Evolutionary conservation across 306 rosid genomes (phyloP).

Genomic region (Citrullus amarus): DNA sequence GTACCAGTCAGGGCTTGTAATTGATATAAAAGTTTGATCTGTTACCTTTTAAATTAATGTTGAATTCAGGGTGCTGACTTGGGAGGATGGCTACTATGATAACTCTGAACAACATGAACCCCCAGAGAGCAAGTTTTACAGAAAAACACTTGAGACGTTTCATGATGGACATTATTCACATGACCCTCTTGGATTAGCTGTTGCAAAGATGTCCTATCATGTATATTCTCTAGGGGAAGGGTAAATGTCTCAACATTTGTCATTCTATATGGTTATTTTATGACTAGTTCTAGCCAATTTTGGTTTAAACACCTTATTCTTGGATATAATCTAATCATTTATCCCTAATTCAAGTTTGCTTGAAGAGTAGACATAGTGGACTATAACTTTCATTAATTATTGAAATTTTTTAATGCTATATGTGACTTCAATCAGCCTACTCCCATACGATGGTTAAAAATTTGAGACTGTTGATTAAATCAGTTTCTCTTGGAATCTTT

Average conservation of each 20-base stretch:
- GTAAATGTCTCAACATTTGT: slow-evolving; percentile 32
- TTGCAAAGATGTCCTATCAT: slow-evolving; percentile 84
- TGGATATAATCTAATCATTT: not conserved
- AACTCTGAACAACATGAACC: slow-evolving; percentile 34
- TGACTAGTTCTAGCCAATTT: not conserved
- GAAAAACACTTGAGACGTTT: slow-evolving; percentile 35
- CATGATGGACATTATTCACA: slow-evolving; percentile 39
- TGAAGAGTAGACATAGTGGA: not conserved
- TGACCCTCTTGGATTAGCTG: slow-evolving; percentile 66
- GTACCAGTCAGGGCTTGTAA: not conserved
- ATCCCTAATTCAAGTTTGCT: not conserved
- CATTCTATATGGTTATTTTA: not conserved
- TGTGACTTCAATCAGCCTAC: not conserved
- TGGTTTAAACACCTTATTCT: not conserved
- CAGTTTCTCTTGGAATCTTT: not conserved
- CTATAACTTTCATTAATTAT: not conserved
- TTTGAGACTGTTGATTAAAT: not conserved
- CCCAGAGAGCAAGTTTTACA: slow-evolving; percentile 31
- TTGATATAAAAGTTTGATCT: not conserved
- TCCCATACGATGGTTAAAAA: not conserved
- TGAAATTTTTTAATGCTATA: not conserved
- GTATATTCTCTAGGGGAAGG: slow-evolving; percentile 92
- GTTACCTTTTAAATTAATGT: not conserved
- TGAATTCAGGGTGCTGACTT: slow-evolving; percentile 79
- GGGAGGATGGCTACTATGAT: slow-evolving; percentile 87